Evolutionary conservation across 2,329 filamentous ascomycete species (phyloP).

Genomic region (Diaporthe helianthi): DNA sequence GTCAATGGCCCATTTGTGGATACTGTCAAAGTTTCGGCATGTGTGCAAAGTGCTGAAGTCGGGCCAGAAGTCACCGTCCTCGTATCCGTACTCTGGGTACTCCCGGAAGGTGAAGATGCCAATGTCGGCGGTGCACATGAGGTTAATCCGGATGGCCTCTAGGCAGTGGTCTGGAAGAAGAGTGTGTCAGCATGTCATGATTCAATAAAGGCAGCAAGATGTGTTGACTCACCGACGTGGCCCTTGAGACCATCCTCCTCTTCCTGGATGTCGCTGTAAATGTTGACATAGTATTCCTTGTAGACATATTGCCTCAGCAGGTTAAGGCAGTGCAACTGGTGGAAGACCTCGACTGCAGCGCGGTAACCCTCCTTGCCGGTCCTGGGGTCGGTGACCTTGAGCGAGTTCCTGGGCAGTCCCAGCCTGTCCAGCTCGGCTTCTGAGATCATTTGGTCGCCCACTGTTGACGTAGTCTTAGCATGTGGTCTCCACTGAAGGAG

Average conservation of each 20-base stretch:
- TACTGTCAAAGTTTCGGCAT: slow-evolving; percentile 60
- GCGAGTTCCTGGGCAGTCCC: slow-evolving; percentile 57
- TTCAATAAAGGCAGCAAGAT: background rate
- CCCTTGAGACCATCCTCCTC: slow-evolving; percentile 49
- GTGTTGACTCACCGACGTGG: slow-evolving; percentile 47
- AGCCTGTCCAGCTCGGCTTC: slow-evolving; percentile 60
- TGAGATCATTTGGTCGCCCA: slow-evolving; percentile 68
- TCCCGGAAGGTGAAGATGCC: slow-evolving; percentile 61
- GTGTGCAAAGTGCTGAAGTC: slow-evolving; percentile 61
- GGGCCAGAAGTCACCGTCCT: slow-evolving; percentile 58
- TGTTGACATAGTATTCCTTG: slow-evolving; percentile 53
- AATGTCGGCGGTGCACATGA: slow-evolving; percentile 63
- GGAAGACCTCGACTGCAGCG: slow-evolving; percentile 65
- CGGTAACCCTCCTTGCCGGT: slow-evolving; percentile 65
- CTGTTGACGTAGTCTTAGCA: slow-evolving; percentile 42
- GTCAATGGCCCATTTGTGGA: slow-evolving; percentile 59
- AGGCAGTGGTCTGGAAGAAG: slow-evolving; percentile 57
- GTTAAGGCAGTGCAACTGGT: slow-evolving; percentile 61
- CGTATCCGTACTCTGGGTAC: slow-evolving; percentile 51
- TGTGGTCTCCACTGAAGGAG: slow-evolving; percentile 29
- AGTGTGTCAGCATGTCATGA: background rate
- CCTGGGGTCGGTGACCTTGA: slow-evolving; percentile 62
- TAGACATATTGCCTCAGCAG: slow-evolving; percentile 56
- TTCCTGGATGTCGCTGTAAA: slow-evolving; percentile 41
- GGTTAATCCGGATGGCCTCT: slow-evolving; percentile 58